Conservation (phyloP, 2,329 filamentous ascomycete genomes). For the Aspergillus brasiliensis region DNA sequence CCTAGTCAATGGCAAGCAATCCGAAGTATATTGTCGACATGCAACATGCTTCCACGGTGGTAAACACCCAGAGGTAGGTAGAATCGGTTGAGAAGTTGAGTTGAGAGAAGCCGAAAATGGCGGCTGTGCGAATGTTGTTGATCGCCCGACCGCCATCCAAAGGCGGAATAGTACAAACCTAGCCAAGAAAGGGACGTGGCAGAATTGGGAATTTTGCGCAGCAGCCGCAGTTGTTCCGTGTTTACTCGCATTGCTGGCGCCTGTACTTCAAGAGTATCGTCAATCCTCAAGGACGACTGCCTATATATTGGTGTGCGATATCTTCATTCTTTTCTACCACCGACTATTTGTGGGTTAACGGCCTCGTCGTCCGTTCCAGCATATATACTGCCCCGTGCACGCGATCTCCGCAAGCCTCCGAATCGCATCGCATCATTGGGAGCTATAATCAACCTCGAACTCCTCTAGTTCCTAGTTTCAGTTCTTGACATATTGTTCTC, state of each 20-base stretch:
- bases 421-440: not conserved
- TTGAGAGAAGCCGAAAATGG: constrained; percentile 8
- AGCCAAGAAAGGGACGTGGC: constrained; percentile 24
- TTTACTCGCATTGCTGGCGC: constrained; percentile 11
- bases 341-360: not conserved
- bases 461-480: not conserved
- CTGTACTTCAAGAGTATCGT: not conserved
- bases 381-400: not conserved
- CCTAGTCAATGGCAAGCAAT: not conserved
- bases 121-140: constrained; percentile 14
- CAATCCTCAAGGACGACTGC: not conserved
- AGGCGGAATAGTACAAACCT: constrained; percentile 13
- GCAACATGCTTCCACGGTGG: no score
- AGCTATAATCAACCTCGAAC: not conserved
- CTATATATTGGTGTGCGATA: not conserved
- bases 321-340: not conserved
- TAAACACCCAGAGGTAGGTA: not conserved
- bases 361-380: not conserved
- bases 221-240: constrained; percentile 6
- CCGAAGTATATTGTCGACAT: not conserved
- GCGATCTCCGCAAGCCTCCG: not conserved
- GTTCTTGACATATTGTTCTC: not conserved
- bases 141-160: constrained; percentile 23
- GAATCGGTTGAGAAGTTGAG: not conserved
- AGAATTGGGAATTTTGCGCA: constrained; percentile 23